Evolutionary conservation across 139 green algal species (phyloP).

Genomic region (Chlamydomonas sphaeroides): DNA sequence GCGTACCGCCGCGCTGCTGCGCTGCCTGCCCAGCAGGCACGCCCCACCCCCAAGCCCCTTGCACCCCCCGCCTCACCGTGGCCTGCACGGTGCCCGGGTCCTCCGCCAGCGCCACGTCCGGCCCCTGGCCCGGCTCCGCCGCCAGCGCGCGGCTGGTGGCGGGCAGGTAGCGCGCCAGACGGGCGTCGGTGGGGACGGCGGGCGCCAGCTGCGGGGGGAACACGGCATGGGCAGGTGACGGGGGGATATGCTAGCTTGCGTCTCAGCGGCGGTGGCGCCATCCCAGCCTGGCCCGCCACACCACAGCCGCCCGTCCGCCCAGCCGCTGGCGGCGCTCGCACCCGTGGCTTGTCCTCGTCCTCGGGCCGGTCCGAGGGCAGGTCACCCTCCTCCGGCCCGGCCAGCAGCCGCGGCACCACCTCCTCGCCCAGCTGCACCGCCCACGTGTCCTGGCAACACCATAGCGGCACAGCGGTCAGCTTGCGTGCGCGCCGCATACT

Average conservation of each 20-base stretch:
- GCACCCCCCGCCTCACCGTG: background rate
- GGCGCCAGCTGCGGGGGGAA: conserved; percentile 5
- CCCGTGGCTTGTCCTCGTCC: conserved; percentile 46
- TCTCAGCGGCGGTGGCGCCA: too few species aligned
- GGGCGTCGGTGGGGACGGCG: conserved; percentile 44
- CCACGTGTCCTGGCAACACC: conserved; percentile 51
- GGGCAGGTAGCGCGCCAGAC: conserved; percentile 43
- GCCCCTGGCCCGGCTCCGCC: too few species aligned
- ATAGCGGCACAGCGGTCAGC: too few species aligned
- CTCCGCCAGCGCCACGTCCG: background rate
- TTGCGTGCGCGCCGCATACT: too few species aligned
- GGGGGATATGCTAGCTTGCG: too few species aligned
- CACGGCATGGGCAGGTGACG: too few species aligned
- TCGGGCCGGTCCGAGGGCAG: conserved; percentile 42
- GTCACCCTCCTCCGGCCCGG: conserved; percentile 38
- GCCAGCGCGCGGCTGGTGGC: background rate
- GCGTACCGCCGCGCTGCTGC: too few species aligned
- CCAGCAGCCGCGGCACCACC: conserved; percentile 41
- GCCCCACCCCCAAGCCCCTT: too few species aligned
- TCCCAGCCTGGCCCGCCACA: too few species aligned
- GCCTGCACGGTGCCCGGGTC: background rate
- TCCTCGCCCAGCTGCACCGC: conserved; percentile 44
- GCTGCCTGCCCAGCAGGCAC: too few species aligned
- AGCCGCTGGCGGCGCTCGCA: background rate
- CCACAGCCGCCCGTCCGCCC: background rate